Evolutionary conservation across 768 basidiomycete species (phyloP), one percentile per base, ranked within the genome.

Genomic region (Pisolithus microcarpus): DNA sequence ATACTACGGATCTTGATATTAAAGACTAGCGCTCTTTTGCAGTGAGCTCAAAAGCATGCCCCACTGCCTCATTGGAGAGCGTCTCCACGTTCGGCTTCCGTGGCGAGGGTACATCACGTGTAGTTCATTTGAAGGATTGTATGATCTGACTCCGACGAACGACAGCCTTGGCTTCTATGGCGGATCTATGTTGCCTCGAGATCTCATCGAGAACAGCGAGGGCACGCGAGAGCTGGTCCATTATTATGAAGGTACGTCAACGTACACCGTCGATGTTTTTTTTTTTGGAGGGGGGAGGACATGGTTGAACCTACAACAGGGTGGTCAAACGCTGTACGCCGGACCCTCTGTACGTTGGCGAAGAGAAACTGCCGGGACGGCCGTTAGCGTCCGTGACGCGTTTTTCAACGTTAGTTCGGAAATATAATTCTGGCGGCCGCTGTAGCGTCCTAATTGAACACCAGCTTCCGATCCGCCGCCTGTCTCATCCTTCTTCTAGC

Each of bases 1-100:
- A 46, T 42, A 31, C n/a, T 34, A 24, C 23, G n/a, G 15, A 26
- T 16, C 19, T 15, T 31, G 21, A 9, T n/a, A 23, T 42, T 42
- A 51, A 38, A 18, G 24, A 30, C 26, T 28, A 11, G 15, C 13
- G 19, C 50, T 18, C 11, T 40, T 15, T 42, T 48, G 30, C 61
- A 91, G 89, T 75, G 52, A 85, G 86, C 5, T 91, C 88, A 4
- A 92, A 92, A 66, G 73, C 75, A 21, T 82, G 84, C 63, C 67
- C 69, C 1, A 64, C 71, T 37, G 71, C 73, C 45, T 74, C 77
- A 1, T 61, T 84, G 48, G 75, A 75, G 50, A 67, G 75, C 4
- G 58, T 77, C 38, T 74, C 77, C 13, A 85, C 86, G 3, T 94
- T 92, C 69, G 93, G 94, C 0, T 95, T 91, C 69, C 81, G 94